A percentile compares a stretch with the other conserved stretches of the same genome.
Conservation (phyloP, 495 filamentous ascomycete genomes). For the Bathelium albidoporum region DNA sequence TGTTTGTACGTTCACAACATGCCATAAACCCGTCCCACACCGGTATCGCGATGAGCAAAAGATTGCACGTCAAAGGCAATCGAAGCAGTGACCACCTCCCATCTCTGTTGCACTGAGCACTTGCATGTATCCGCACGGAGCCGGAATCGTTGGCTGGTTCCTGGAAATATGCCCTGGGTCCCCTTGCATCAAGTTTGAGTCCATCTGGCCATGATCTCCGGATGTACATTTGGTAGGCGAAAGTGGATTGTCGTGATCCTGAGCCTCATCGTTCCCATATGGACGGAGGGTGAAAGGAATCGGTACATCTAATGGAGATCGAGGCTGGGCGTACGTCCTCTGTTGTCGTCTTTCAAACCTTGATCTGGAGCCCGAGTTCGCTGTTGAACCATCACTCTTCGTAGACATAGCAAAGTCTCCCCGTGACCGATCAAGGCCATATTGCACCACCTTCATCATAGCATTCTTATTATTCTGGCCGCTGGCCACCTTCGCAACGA, state of each 20-base stretch:
- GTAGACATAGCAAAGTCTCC: neutral
- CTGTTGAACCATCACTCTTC: neutral
- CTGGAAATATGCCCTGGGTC: neutral
- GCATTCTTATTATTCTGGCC: neutral
- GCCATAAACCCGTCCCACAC: too few species aligned
- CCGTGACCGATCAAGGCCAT: neutral
- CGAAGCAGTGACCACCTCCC: neutral
- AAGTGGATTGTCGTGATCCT: too few species aligned
- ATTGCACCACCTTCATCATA: neutral
- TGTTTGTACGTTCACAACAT: too few species aligned
- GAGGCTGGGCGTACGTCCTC: too few species aligned
- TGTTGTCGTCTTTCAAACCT: too few species aligned
- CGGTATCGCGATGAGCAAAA: too few species aligned
- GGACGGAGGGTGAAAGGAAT: too few species aligned
- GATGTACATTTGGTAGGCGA: too few species aligned
- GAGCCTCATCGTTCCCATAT: too few species aligned
- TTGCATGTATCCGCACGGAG: neutral
- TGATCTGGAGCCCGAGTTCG: neutral
- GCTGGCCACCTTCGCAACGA: neutral
- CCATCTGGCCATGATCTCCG: neutral
- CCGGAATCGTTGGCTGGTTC: neutral
- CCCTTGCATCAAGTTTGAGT: neutral
- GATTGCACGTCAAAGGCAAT: too few species aligned
- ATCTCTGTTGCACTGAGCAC: neutral
- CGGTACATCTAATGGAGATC: too few species aligned